Percentiles rank a stretch among this genome's conserved stretches.
These are phyloP conservation scores for Phycomyces blakesleeanus DNA, from an alignment of 192 early-diverging fungal species.

Conservation along the genomic window DNA sequence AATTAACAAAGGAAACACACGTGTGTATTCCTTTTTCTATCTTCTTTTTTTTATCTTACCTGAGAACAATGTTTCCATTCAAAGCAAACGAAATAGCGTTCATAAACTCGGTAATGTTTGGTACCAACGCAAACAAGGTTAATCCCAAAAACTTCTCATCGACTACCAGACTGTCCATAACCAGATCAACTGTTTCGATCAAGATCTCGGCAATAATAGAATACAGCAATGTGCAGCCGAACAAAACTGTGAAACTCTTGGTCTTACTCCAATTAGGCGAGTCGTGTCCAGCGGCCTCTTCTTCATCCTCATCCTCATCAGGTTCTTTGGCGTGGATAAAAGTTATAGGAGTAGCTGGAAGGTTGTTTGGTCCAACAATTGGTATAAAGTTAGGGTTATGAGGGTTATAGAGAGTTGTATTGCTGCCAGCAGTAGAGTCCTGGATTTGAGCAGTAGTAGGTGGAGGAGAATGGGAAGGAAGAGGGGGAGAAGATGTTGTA, in stretches of 20 bases:
- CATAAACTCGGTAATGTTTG: slow-evolving; percentile 94
- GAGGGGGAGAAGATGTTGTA: no score
- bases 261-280: slow-evolving; percentile 87
- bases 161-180: slow-evolving; percentile 62
- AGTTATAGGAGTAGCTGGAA: slow-evolving; percentile 7
- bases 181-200: slow-evolving; percentile 79
- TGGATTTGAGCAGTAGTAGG: no score
- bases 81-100: slow-evolving; percentile 93
- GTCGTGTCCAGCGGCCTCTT: slow-evolving; percentile 74
- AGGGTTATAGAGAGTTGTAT: background rate
- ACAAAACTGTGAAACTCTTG: slow-evolving; percentile 74
- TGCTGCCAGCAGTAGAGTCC: no score
- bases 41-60: no score
- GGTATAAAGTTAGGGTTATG: slow-evolving; percentile 16
- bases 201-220: slow-evolving; percentile 90
- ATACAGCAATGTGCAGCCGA: slow-evolving; percentile 81
- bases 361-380: slow-evolving; percentile 16
- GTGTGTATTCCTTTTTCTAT: no score
- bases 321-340: slow-evolving; percentile 43
- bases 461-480: no score
- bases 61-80: slow-evolving; percentile 78
- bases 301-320: slow-evolving; percentile 57
- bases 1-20: slow-evolving; percentile 12
- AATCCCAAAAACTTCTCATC: slow-evolving; percentile 89
- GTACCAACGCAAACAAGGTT: slow-evolving; percentile 92